A percentile compares a stretch with the other conserved stretches of the same genome.
These are phyloP conservation scores for Vitis hybrid DNA, from an alignment of 177 flowering plant species.

Conservation along the genomic window DNA sequence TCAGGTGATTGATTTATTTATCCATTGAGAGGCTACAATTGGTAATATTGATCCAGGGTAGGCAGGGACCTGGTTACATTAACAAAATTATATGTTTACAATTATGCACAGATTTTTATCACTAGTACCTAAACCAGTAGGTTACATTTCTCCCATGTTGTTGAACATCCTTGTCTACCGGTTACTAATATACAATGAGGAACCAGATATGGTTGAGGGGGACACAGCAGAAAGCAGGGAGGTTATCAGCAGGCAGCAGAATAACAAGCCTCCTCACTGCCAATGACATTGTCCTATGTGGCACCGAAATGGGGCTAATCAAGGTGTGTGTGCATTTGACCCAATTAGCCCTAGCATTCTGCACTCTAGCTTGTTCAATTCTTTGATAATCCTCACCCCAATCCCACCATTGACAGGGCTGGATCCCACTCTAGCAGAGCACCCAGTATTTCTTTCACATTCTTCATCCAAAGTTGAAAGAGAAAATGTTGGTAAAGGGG, in stretches of 20 bases:
- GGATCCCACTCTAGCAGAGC: conserved; percentile 62
- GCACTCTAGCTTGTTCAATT: neutral
- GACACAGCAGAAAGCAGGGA: conserved; percentile 62
- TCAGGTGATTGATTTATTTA: conserved; percentile 42
- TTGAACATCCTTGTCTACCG: neutral
- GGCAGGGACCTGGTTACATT: neutral
- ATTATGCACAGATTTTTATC: neutral
- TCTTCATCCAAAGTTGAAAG: neutral
- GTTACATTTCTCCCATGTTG: too few species aligned
- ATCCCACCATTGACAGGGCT: conserved; percentile 45
- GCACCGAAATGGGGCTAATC: conserved; percentile 75
- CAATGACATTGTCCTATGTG: conserved; percentile 76
- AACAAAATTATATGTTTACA: neutral
- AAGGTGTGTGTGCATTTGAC: conserved; percentile 42
- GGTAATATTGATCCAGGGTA: neutral
- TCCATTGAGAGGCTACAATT: neutral
- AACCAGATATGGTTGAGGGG: conserved; percentile 78
- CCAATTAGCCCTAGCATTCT: neutral
- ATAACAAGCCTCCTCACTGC: conserved; percentile 76
- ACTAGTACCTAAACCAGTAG: too few species aligned
- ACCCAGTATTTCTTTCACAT: neutral
- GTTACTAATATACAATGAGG: neutral
- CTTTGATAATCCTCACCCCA: neutral
- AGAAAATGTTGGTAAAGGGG: neutral
- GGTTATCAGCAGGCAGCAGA: conserved; percentile 80